phyloP scores from a whole-genome alignment of 176 grass and related monocot species.

The Carex parvula region DNA sequence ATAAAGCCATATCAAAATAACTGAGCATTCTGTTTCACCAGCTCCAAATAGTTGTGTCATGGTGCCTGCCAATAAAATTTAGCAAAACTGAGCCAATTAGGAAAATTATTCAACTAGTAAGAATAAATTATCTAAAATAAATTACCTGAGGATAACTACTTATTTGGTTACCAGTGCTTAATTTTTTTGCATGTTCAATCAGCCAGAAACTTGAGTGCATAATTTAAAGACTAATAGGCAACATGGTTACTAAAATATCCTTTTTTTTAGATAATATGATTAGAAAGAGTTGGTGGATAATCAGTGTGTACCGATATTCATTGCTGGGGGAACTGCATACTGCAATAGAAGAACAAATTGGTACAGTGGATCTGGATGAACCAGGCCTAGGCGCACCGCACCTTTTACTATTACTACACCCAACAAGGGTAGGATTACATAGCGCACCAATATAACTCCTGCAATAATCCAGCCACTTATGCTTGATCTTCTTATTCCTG shows the following conservation, averaged over 20 bases:
- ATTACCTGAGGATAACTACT: background rate
- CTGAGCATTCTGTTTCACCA: conserved; percentile 71
- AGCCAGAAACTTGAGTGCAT: background rate
- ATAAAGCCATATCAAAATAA: conserved; percentile 85
- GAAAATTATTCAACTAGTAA: conserved; percentile 4
- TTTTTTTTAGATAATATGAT: background rate
- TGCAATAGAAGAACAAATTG: conserved; percentile 88
- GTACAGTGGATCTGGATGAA: conserved; percentile 64
- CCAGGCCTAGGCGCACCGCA: conserved; percentile 45
- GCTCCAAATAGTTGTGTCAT: conserved; percentile 83
- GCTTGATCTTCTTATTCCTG: conserved; percentile 51
- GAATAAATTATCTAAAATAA: background rate
- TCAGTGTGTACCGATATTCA: conserved; percentile 66
- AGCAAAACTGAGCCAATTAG: background rate
- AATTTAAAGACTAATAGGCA: background rate
- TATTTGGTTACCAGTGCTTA: background rate
- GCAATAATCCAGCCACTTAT: conserved; percentile 47
- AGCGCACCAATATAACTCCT: conserved; percentile 54
- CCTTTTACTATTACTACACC: conserved; percentile 56
- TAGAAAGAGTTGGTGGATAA: background rate
- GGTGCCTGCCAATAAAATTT: conserved; percentile 43
- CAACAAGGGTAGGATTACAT: conserved; percentile 51
- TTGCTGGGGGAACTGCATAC: conserved; percentile 69
- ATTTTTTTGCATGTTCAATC: background rate
- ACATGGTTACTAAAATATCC: background rate